These are phyloP conservation scores for Solanum ossicruentum DNA, from an alignment of 257 asterid genomes.

Conservation along the genomic window DNA sequence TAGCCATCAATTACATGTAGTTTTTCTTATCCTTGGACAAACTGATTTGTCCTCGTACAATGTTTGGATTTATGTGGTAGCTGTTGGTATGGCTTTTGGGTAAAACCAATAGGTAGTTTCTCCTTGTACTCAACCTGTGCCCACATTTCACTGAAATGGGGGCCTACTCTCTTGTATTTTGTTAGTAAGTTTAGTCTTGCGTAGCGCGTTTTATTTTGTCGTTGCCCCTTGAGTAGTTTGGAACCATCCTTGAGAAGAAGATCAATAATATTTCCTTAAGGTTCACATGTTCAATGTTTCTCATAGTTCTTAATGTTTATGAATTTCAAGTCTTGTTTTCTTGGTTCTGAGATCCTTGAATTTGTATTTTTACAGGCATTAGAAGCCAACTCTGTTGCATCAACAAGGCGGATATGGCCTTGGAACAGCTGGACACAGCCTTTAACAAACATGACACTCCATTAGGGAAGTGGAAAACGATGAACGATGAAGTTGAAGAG, in stretches of 20 bases:
- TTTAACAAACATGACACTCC: neutral
- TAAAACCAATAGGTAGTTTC: neutral
- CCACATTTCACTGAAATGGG: neutral
- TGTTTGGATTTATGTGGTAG: neutral
- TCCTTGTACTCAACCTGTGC: neutral
- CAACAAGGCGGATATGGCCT: neutral
- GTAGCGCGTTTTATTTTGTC: neutral
- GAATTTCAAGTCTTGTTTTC: neutral
- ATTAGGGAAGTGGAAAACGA: conserved; percentile 17
- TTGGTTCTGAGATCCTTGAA: neutral
- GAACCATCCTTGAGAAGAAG: neutral
- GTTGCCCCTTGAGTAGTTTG: neutral
- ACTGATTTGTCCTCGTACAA: neutral
- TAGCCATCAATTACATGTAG: neutral
- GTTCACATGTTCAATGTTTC: neutral
- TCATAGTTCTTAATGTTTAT: neutral
- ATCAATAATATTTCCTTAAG: neutral
- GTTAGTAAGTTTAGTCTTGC: neutral
- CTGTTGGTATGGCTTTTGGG: neutral
- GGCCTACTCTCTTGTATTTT: neutral
- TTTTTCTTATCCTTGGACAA: neutral
- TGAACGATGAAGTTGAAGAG: conserved; percentile 18
- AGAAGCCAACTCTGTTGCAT: neutral
- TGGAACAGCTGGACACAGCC: neutral
- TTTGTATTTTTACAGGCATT: conserved; percentile 3